Conservation (phyloP, 805 yeast species). For the Debaryomyces maramus region DNA sequence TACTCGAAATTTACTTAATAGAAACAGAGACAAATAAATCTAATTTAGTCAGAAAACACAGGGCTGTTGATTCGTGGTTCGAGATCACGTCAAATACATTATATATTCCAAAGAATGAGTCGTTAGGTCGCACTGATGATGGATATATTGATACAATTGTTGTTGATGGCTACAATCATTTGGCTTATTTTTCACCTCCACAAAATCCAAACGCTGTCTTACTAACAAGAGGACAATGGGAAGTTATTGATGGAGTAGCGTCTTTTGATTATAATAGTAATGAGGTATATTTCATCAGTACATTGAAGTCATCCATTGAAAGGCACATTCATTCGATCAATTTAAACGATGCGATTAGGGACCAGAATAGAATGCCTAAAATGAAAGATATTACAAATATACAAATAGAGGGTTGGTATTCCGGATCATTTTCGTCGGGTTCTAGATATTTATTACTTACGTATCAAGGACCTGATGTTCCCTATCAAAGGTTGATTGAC, state of each 20-base stretch:
- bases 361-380: constrained; percentile 48
- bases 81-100: constrained; percentile 40
- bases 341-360: constrained; percentile 34
- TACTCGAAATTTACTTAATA: constrained; percentile 49
- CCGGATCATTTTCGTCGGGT: constrained; percentile 77
- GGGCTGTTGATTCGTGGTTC: constrained; percentile 62
- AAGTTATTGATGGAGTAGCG: constrained; percentile 72
- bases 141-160: constrained; percentile 82
- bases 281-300: constrained; percentile 62
- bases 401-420: constrained; percentile 59
- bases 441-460: constrained; percentile 66
- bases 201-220: constrained; percentile 45
- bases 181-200: constrained; percentile 82
- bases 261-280: constrained; percentile 51
- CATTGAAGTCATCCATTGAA: constrained; percentile 77
- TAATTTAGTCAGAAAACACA: constrained; percentile 40
- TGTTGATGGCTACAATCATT: constrained; percentile 63
- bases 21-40: constrained; percentile 31
- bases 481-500: constrained; percentile 70
- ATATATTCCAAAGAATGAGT: constrained; percentile 36
- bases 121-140: constrained; percentile 36
- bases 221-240: constrained; percentile 79
- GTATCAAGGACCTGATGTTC: constrained; percentile 79
- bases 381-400: constrained; percentile 34
- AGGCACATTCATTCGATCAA: constrained; percentile 77